A percentile compares a stretch with the other conserved stretches of the same genome.
Conservation (phyloP, 352 stramenopile species). For the Peronosclerospora sorghi region DNA sequence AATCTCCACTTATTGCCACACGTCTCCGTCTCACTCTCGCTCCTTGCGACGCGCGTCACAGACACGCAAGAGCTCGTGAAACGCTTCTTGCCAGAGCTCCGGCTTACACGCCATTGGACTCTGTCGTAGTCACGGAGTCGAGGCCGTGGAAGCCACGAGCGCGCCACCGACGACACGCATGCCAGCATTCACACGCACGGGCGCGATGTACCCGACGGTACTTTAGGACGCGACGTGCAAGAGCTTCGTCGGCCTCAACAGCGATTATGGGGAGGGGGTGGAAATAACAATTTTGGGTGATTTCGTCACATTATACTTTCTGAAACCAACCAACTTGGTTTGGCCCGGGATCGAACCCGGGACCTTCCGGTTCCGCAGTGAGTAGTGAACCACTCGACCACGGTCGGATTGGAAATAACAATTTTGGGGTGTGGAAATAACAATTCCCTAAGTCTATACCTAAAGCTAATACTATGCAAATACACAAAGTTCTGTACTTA, state of each 20-base stretch:
- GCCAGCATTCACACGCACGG: conserved; percentile 69
- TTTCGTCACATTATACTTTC: too few relatives aligned
- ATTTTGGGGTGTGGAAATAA: too few relatives aligned
- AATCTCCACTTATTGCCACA: conserved; percentile 74
- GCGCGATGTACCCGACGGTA: conserved; percentile 63
- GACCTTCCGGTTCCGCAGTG: too few relatives aligned
- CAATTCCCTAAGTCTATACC: too few relatives aligned
- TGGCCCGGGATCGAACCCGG: too few relatives aligned
- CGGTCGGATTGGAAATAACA: too few relatives aligned
- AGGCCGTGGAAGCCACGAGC: conserved; percentile 41
- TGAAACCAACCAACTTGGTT: too few relatives aligned
- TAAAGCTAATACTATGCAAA: too few relatives aligned
- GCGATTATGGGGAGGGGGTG: too few relatives aligned
- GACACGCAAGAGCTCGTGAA: conserved; percentile 42
- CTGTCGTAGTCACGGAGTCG: conserved; percentile 10
- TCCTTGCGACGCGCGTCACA: conserved; percentile 28
- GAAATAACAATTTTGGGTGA: too few relatives aligned
- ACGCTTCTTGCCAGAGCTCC: conserved; percentile 57
- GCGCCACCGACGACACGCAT: conserved; percentile 87
- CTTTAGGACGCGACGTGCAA: conserved; percentile 62
- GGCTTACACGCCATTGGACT: conserved; percentile 31
- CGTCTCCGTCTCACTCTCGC: conserved; percentile 76
- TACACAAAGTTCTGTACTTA: too few relatives aligned
- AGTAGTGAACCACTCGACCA: too few relatives aligned
- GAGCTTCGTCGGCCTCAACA: conserved; percentile 73